phyloP scores from a whole-genome alignment of 2,329 filamentous ascomycete genomes.

The Aspergillus terreus region DNA sequence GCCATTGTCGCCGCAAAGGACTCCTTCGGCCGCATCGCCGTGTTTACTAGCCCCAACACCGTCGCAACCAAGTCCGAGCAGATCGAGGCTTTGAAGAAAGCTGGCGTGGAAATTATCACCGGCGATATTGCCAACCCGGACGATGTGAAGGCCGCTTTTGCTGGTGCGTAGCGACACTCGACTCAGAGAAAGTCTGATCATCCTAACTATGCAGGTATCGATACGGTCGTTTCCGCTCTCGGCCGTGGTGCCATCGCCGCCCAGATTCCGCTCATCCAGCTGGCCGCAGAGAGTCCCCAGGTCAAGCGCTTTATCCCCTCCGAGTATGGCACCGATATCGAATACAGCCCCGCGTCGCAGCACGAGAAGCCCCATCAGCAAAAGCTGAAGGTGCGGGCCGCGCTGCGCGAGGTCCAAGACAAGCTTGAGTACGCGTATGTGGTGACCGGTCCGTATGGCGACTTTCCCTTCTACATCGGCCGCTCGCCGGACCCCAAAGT shows the following conservation, averaged over 20 bases:
- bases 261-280: slow-evolving; percentile 59
- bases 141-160: slow-evolving; percentile 56
- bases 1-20: slow-evolving; percentile 47
- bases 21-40: slow-evolving; percentile 51
- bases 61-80: slow-evolving; percentile 48
- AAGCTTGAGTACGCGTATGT: slow-evolving; percentile 62
- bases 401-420: slow-evolving; percentile 51
- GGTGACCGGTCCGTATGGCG: slow-evolving; percentile 67
- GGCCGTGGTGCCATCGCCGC: slow-evolving; percentile 60
- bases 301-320: slow-evolving; percentile 65
- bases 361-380: slow-evolving; percentile 64
- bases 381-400: slow-evolving; percentile 65
- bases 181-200: background rate
- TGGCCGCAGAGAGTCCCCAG: slow-evolving; percentile 52
- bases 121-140: slow-evolving; percentile 52
- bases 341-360: slow-evolving; percentile 56
- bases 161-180: slow-evolving; percentile 30
- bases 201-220: slow-evolving; percentile 43
- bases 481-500: slow-evolving; percentile 34
- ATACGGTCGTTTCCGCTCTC: slow-evolving; percentile 64
- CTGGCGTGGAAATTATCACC: slow-evolving; percentile 52
- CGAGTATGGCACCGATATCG: slow-evolving; percentile 65
- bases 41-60: slow-evolving; percentile 56
- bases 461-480: slow-evolving; percentile 53
- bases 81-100: slow-evolving; percentile 45